These are phyloP conservation scores for Macrolepiota fuliginosa DNA, from an alignment of 768 basidiomycete genomes.

Conservation along the genomic window DNA sequence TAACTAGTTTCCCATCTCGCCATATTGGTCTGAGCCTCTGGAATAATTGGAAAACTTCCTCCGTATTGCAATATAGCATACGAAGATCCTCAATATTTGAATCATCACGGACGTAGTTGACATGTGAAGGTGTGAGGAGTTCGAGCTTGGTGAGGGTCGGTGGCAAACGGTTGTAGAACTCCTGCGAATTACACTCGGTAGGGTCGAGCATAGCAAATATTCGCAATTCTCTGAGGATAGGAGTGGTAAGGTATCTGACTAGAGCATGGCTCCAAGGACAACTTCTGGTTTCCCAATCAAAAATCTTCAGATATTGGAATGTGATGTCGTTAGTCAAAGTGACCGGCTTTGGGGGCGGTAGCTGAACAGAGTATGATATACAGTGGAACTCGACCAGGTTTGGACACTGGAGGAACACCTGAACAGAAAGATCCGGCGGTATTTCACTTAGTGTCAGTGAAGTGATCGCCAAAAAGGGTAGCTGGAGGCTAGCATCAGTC, in stretches of 20 bases:
- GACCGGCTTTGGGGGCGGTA: not conserved
- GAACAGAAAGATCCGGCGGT: not conserved
- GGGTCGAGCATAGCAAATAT: not conserved
- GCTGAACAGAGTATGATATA: not conserved
- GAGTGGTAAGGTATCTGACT: not conserved
- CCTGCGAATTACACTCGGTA: not conserved
- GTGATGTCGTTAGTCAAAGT: not conserved
- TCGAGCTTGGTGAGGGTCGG: not conserved
- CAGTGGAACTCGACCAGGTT: not conserved
- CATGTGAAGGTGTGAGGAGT: not conserved
- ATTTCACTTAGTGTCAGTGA: not conserved
- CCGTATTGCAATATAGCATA: not conserved
- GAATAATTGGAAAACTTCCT: not conserved
- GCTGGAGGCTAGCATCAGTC: not conserved
- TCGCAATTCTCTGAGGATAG: not conserved
- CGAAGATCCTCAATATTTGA: not conserved
- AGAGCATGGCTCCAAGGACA: not conserved
- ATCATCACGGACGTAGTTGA: not conserved
- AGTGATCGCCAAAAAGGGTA: not conserved
- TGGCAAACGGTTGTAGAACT: not conserved
- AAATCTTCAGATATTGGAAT: not conserved
- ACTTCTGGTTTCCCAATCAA: not conserved
- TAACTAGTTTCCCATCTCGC: not conserved
- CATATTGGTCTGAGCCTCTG: not conserved
- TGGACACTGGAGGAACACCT: conserved; percentile 1